Base-by-base conservation (phyloP, 2,329 filamentous ascomycete species). In the Penicillium italicum region DNA sequence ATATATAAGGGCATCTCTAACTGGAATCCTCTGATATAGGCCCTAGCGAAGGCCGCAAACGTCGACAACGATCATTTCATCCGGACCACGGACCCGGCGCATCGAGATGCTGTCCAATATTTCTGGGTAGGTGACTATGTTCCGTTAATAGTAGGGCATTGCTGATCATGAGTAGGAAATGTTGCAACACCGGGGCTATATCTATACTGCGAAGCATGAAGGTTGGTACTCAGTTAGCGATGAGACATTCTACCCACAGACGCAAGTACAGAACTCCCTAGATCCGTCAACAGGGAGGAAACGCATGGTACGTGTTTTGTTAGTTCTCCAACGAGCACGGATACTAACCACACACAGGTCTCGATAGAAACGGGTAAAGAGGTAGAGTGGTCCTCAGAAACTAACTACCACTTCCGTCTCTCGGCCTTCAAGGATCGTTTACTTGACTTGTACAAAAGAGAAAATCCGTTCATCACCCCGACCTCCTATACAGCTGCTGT, bases 191-290 rank as follows among this genome's bases (percentile, higher is more conserved):
- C 80, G 82, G 44, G 88, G 88, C 9, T 86, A 88, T 58, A 87
- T 97, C 51, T 97, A 97, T 74, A 85, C 89, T 67, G 85, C 85
- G 11, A 90, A 88, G 64, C 94, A 97, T 66, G 85, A 91, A 69
- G 94, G 94, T 1, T 99, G 94, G 94, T 99, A 99, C 73, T 94
- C 89, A 53, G 88, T 99, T 51, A 91, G 90, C 71, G 94, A 99
- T 72, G 94, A 99, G 79, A 93, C 93, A 37, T 99, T 96, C 74
- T 97, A 97, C 70, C 91, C 93, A 0, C 82, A 87, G 50, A 84
- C 85, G 7, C 79, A 86, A 66, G 85, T 97, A 26, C 85, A 91
- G 67, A 82, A 87, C 41, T 83, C 85, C 48, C 77, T 94, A 36
- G 88, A 92, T 62, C 89, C 91, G 5, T 80, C 85, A 43, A 96